A percentile compares a stretch with the other conserved stretches of the same genome.
These are phyloP conservation scores for Colletotrichum lentis DNA, from an alignment of 2,329 filamentous ascomycete species.

Conservation along the genomic window DNA sequence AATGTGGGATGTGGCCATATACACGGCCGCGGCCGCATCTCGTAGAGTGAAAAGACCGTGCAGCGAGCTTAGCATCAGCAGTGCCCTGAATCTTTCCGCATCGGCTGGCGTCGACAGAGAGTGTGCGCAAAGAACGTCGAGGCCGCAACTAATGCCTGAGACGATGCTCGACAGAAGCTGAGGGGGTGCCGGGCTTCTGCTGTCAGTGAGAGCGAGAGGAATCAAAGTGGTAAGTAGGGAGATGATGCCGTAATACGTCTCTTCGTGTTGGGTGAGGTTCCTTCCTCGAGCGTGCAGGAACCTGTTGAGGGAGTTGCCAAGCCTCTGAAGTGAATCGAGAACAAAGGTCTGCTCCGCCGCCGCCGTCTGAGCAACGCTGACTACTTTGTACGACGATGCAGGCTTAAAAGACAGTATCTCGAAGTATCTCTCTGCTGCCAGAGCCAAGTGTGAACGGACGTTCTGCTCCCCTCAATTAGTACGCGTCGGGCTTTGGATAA, in stretches of 20 bases:
- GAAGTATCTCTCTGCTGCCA: constrained; percentile 62
- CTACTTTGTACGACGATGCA: constrained; percentile 60
- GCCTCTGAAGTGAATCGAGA: constrained; percentile 51
- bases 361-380: constrained; percentile 49
- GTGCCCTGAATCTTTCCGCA: constrained; percentile 22
- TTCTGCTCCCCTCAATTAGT: constrained; percentile 49
- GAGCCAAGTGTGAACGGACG: constrained; percentile 57
- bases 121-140: constrained; percentile 43
- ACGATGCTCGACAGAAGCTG: constrained; percentile 24
- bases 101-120: constrained; percentile 26
- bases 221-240: constrained; percentile 52
- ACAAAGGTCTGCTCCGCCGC: constrained; percentile 56
- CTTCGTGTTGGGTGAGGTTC: constrained; percentile 54
- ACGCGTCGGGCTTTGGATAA: neutral
- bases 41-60: constrained; percentile 50
- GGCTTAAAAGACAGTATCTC: constrained; percentile 59
- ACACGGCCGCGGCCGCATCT: constrained; percentile 49
- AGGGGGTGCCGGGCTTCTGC: constrained; percentile 8
- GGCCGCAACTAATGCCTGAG: constrained; percentile 39
- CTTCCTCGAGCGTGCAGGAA: constrained; percentile 47
- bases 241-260: constrained; percentile 54
- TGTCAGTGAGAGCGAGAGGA: constrained; percentile 39
- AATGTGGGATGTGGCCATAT: constrained; percentile 47
- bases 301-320: constrained; percentile 54
- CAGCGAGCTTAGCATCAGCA: constrained; percentile 46